Evolutionary conservation across 163 green algal genomes (phyloP).

Genomic region (Chlorella variabilis): DNA sequence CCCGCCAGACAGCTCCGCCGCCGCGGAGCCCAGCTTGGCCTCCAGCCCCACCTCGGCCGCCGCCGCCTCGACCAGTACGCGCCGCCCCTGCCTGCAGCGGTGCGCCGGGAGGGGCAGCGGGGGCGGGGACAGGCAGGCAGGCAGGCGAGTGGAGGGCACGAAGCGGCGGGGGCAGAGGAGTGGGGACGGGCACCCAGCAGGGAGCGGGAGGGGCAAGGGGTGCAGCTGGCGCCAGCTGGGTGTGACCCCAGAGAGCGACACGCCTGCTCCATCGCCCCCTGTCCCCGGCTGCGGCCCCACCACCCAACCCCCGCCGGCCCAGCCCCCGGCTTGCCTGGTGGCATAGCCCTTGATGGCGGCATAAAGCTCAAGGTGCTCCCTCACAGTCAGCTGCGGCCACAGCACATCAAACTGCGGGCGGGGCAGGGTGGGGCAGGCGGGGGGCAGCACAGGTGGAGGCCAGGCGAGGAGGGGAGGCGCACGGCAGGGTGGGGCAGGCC

Average conservation of each 20-base stretch:
- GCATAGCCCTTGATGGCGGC: slow-evolving; percentile 80
- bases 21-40: slow-evolving; percentile 69
- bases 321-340: neutral
- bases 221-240: neutral
- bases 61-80: slow-evolving; percentile 31
- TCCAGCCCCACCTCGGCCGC: slow-evolving; percentile 67
- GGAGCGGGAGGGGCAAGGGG: too few relatives aligned
- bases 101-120: too few relatives aligned
- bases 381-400: slow-evolving; percentile 83
- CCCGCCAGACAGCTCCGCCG: slow-evolving; percentile 79
- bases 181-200: neutral
- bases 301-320: too few relatives aligned
- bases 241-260: neutral
- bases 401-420: slow-evolving; percentile 91
- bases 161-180: too few relatives aligned
- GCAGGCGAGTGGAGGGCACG: too few relatives aligned
- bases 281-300: too few relatives aligned
- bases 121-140: neutral
- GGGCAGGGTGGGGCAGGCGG: neutral
- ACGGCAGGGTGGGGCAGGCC: too few relatives aligned
- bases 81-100: neutral
- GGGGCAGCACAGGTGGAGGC: too few relatives aligned
- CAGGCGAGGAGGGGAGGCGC: neutral
- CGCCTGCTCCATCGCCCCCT: too few relatives aligned
- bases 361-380: slow-evolving; percentile 91